These are phyloP conservation scores for Neonectria punicea DNA, from an alignment of 2,329 filamentous ascomycete genomes.

Conservation along the genomic window DNA sequence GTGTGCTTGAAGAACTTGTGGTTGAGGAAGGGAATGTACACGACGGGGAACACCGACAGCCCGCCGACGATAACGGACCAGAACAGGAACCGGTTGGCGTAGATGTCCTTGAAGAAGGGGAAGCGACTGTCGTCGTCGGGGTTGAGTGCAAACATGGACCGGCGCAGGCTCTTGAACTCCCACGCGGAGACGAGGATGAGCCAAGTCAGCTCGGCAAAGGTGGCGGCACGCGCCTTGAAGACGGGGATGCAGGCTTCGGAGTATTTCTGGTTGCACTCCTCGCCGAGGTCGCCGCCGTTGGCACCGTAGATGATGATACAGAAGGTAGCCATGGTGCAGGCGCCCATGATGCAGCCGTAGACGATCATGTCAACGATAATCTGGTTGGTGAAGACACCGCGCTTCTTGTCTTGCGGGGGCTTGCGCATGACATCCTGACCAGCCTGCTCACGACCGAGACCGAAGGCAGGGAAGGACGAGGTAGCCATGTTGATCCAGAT, in stretches of 20 bases:
- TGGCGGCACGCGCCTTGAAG: conserved; percentile 76
- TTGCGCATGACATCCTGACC: conserved; percentile 81
- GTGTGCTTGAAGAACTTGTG: conserved; percentile 77
- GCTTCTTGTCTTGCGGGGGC: conserved; percentile 75
- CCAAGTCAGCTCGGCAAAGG: conserved; percentile 80
- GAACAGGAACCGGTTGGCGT: conserved; percentile 76
- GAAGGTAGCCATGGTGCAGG: conserved; percentile 72
- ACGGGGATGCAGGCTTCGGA: conserved; percentile 67
- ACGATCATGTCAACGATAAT: conserved; percentile 82
- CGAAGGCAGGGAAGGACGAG: conserved; percentile 87
- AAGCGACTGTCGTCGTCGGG: conserved; percentile 61
- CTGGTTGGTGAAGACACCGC: conserved; percentile 81
- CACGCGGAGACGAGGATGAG: conserved; percentile 79
- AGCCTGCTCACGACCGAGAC: conserved; percentile 82
- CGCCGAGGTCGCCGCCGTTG: conserved; percentile 65
- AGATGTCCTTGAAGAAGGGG: conserved; percentile 70
- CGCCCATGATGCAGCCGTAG: conserved; percentile 82
- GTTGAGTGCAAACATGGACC: conserved; percentile 76
- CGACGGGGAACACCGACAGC: conserved; percentile 71
- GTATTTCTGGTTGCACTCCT: conserved; percentile 70
- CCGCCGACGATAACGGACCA: conserved; percentile 71
- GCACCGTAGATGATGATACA: conserved; percentile 71
- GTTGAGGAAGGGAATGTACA: conserved; percentile 80
- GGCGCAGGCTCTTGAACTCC: conserved; percentile 80
- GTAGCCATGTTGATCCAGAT: conserved; percentile 97